Conservation (phyloP, 2,329 filamentous ascomycete genomes). For the Fusarium sacchari region DNA sequence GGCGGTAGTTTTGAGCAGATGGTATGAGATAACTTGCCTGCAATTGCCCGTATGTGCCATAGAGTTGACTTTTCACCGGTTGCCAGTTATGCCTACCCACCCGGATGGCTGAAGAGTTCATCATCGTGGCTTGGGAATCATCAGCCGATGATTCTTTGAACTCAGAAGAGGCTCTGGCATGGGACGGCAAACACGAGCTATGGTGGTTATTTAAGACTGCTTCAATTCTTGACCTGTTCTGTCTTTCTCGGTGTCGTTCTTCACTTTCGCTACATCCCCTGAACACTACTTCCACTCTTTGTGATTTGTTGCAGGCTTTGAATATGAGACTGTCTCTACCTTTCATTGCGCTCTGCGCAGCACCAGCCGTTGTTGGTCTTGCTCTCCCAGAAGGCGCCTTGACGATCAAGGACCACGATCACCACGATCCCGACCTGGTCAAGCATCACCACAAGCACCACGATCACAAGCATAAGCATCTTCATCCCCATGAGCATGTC, state of each 20-base stretch:
- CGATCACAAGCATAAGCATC: slow-evolving; percentile 19
- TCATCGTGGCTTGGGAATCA: not conserved
- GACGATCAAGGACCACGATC: not conserved
- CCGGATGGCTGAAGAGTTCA: not conserved
- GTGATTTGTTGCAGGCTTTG: not conserved
- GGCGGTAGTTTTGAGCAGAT: not conserved
- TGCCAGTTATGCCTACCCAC: not conserved
- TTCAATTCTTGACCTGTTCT: not conserved
- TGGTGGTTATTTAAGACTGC: slow-evolving; percentile 14
- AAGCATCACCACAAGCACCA: slow-evolving; percentile 24
- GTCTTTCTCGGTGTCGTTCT: not conserved
- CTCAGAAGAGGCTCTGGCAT: not conserved
- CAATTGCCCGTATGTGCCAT: not conserved
- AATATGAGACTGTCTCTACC: slow-evolving; percentile 41
- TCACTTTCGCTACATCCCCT: not conserved
- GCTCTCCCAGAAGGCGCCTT: not conserved
- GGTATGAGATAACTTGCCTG: not conserved
- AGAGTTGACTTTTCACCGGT: not conserved
- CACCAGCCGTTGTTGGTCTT: slow-evolving; percentile 22
- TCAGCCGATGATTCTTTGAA: slow-evolving; percentile 7
- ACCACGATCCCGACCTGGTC: slow-evolving; percentile 17
- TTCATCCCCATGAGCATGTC: slow-evolving; percentile 24
- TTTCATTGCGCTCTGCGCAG: slow-evolving; percentile 35
- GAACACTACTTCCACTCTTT: slow-evolving; percentile 1
- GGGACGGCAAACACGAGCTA: not conserved